Base-by-base conservation (phyloP, 1,284 basidiomycete genomes). In the Stereum hirsutum region DNA sequence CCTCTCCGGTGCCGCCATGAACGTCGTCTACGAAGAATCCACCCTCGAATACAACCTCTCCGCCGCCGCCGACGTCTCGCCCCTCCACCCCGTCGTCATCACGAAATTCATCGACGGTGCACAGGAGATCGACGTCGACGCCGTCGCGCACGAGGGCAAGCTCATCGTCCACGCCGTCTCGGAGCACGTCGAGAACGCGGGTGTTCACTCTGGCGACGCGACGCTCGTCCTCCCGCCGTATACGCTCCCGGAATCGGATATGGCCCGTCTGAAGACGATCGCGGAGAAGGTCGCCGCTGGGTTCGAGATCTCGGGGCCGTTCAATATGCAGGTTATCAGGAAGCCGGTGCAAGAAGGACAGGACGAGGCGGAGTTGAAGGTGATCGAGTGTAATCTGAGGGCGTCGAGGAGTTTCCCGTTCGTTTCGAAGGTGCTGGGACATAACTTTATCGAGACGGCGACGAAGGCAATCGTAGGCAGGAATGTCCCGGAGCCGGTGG, bases 251-350 rank as follows among this genome's bases (percentile, higher is more conserved):
- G 67, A 81, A 35, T 57, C 63, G 33, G 95, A 99, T 57, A 81
- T 99, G 68, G 72, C 70, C 11, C 88, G 93, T 46, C 70, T 97
- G 51, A 99, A 97, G 72, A 75, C 74, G 42, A 97, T 99, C 51
- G 91, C 95, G 0, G 79, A 91, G 65, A 97, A 97, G 68, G 93
- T 99, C 48, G 96, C 92, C 36, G 73, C 75, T 43, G 95, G 93
- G 2, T 96, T 98, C 63, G 74, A 97, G 57, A 98, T 99, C 48
- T 95, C 91, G 23, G 95, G 96, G 27, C 96, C 96, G 5, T 99
- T 84, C 81, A 99, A 99, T 67, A 99, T 99, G 93, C 96, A 99
- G 66, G 80, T 99, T 63, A 99, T 99, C 66, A 82, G 89, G 58
- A 92, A 94, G 65, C 76, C 81, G 2, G 63, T 76, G 7, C 69